Conservation (phyloP, 345 rosid species). For the Corchorus olitorius region DNA sequence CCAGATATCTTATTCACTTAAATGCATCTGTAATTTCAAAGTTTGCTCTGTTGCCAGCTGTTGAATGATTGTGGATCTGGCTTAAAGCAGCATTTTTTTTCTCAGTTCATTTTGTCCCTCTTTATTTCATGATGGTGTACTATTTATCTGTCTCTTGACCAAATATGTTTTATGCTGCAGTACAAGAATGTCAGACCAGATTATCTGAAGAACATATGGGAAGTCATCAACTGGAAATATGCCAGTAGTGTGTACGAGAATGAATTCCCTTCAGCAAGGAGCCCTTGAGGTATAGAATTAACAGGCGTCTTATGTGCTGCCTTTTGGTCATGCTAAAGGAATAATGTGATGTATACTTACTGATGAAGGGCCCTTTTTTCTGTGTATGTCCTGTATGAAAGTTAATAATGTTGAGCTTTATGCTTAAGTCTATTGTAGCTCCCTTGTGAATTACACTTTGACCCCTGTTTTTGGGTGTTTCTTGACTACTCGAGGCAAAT, state of each 20-base stretch:
- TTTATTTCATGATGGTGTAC: not conserved
- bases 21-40: not conserved
- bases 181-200: slow-evolving; percentile 91
- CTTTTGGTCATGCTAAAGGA: not conserved
- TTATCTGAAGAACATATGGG: slow-evolving; percentile 94
- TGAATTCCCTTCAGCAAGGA: slow-evolving; percentile 47
- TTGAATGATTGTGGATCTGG: not conserved
- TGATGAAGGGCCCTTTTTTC: not conserved
- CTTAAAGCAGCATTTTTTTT: not conserved
- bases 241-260: slow-evolving; percentile 65
- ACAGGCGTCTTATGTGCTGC: not conserved
- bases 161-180: slow-evolving; percentile 38
- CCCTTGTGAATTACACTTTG: not conserved
- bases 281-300: not conserved
- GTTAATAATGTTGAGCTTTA: not conserved
- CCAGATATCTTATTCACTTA: not conserved
- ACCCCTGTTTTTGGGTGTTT: not conserved
- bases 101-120: not conserved
- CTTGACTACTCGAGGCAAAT: not conserved
- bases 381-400: not conserved
- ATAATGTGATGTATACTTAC: not conserved
- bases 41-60: not conserved
- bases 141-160: not conserved
- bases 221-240: slow-evolving; percentile 88
- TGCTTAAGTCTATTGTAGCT: not conserved